Percentiles rank a stretch among this genome's conserved stretches.
Evolutionary conservation across 2,329 filamentous ascomycete species (phyloP).

Genomic region (Ceratocystis ficicola): DNA sequence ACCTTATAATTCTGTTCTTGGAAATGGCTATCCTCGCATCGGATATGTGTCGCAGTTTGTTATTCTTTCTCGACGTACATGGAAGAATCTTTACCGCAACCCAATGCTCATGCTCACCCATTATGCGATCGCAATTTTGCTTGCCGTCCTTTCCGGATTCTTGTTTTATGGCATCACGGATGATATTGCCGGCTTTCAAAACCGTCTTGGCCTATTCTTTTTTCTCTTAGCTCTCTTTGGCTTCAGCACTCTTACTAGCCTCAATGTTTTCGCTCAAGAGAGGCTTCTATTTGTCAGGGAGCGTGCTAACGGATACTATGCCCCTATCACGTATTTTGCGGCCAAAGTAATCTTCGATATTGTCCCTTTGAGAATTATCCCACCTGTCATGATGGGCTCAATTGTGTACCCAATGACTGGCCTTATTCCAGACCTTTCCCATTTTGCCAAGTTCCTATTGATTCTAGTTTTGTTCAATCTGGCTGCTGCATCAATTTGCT

Average conservation of each 20-base stretch:
- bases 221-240: conserved; percentile 92
- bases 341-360: conserved; percentile 99
- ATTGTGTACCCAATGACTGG: conserved; percentile 99
- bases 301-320: conserved; percentile 92
- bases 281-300: conserved; percentile 84
- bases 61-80: conserved; percentile 82
- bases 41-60: conserved; percentile 70
- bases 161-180: conserved; percentile 94
- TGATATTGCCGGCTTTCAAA: conserved; percentile 95
- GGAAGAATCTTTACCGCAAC: conserved; percentile 95
- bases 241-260: conserved; percentile 86
- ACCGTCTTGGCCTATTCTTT: conserved; percentile 92
- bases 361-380: conserved; percentile 82
- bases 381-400: conserved; percentile 85
- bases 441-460: conserved; percentile 85
- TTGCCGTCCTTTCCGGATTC: conserved; percentile 88
- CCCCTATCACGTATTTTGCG: conserved; percentile 83
- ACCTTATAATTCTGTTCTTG: conserved; percentile 41
- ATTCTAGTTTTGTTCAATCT: conserved; percentile 93
- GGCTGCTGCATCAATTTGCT: conserved; percentile 80
- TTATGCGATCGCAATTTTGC: conserved; percentile 89
- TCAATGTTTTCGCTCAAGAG: conserved; percentile 88
- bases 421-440: conserved; percentile 63
- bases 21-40: conserved; percentile 72
- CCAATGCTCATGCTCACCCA: conserved; percentile 97